Base-by-base conservation (phyloP, 164 flowering plant genomes). In the Cinnamomum micranthum region DNA sequence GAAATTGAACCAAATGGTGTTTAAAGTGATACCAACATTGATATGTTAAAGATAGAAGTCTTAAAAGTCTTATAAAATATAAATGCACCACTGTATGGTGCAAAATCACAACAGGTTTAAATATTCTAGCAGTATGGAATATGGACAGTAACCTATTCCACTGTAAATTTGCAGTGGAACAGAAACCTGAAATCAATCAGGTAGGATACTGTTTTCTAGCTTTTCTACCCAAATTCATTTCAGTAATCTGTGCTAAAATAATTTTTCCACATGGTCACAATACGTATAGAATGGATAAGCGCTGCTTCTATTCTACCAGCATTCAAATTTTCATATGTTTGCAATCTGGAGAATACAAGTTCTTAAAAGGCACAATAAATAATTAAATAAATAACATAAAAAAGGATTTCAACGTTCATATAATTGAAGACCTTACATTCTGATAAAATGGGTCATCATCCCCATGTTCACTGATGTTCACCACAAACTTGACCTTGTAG, bases 401-500 rank as follows among this genome's bases (percentile, higher is more conserved):
- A 33, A 68, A 33, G 22, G 28, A 55, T 60, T 60, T 59, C 13
- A 7, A 60, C 6, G 24, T 63, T 50, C 71, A 76, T 65, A 50
- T 65, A 31, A 35, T 74, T 10, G 50, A 14, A 71, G 72, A 66
- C 70, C 86, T 85, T 85, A 89, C 92, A 88, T 89, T 87, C 63
- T 75, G 87, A 73, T 69, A 71, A 62, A 91, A 86, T 23, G 90
- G 91, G 80, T 90, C 92, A 73, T 83, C 83, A 28, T 86, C 85
- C 55, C 92, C 96, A 74, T 85, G 83, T 70, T 89, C 90, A 74
- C 88, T 86, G 71, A 84, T 82, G 80, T 82, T 82, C 59, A 91
- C 74, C n/a, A 91, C 88, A 78, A 90, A 86, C 77, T 65, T 76
- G 58, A 85, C 88, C 27, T 86, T 76, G 77, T 76, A 87, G 23